Evolutionary conservation across 2,329 filamentous ascomycete species (phyloP).

Genomic region (Onygena corvina): DNA sequence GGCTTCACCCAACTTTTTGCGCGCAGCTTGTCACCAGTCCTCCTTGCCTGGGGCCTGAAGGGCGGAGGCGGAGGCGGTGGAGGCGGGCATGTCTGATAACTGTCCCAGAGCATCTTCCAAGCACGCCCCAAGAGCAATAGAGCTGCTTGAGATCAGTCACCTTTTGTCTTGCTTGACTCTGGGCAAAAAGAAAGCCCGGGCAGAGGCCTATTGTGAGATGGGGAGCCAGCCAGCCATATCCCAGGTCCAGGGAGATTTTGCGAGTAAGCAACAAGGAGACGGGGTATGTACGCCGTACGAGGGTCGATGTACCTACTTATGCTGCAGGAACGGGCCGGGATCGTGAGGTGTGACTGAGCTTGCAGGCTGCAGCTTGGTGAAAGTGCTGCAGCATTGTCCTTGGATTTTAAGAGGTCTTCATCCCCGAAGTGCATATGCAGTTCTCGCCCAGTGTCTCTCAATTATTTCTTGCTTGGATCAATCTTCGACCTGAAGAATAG

Average conservation of each 20-base stretch:
- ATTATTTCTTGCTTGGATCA: neutral
- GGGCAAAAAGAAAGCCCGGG: neutral
- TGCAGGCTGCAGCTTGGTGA: neutral
- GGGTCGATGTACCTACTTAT: neutral
- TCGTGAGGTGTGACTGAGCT: neutral
- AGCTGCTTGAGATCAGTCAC: constrained; percentile 4
- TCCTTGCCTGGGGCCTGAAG: neutral
- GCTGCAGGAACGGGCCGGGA: constrained; percentile 3
- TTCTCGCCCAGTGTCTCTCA: neutral
- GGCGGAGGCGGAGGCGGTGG: neutral
- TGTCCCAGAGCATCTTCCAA: neutral
- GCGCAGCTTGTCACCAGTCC: neutral
- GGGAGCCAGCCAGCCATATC: neutral
- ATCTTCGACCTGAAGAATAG: neutral
- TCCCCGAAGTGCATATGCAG: neutral
- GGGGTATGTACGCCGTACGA: neutral
- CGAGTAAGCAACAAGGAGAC: neutral
- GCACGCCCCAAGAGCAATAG: neutral
- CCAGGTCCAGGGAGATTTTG: constrained; percentile 4
- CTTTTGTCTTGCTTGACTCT: neutral
- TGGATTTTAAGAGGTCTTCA: neutral
- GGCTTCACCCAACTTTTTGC: neutral
- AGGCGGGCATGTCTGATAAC: neutral
- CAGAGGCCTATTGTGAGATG: constrained; percentile 2
- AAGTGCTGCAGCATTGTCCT: constrained; percentile 1